Conservation (phyloP, 371 early-diverging fungal genomes). For the Apophysomyces ossiformis region DNA sequence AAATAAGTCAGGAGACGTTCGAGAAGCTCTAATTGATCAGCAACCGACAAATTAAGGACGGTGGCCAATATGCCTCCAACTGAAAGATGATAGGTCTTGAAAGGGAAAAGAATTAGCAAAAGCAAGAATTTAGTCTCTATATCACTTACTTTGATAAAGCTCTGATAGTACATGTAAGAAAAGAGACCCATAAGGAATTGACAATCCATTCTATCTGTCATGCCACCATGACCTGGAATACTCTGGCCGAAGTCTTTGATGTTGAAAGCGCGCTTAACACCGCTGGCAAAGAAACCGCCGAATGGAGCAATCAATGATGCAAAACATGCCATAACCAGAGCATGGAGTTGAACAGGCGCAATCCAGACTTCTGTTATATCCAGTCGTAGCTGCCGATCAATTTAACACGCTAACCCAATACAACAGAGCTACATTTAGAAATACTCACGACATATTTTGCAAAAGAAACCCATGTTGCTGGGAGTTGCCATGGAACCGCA, state of each 20-base stretch:
- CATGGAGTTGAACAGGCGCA: constrained; percentile 89
- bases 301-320: constrained; percentile 99
- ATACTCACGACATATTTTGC: constrained; percentile 31
- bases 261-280: constrained; percentile 97
- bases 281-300: constrained; percentile 99
- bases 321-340: constrained; percentile 89
- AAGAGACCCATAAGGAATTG: constrained; percentile 98
- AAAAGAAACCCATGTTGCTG: constrained; percentile 21
- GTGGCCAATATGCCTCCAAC: constrained; percentile 56
- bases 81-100: constrained; percentile 42
- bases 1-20: constrained; percentile 58
- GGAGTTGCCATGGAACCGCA: constrained; percentile 44
- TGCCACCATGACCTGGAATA: constrained; percentile 99
- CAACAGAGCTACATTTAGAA: background rate
- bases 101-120: background rate
- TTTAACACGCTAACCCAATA: constrained; percentile 22
- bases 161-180: constrained; percentile 89
- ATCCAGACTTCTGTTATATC: constrained; percentile 56
- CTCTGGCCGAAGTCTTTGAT: constrained; percentile 98
- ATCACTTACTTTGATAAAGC: constrained; percentile 76
- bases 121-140: background rate
- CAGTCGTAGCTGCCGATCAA: constrained; percentile 6
- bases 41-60: constrained; percentile 44
- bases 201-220: constrained; percentile 98
- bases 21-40: constrained; percentile 61